Conservation (phyloP, 1,284 basidiomycete species). For the Cerrena zonata region DNA sequence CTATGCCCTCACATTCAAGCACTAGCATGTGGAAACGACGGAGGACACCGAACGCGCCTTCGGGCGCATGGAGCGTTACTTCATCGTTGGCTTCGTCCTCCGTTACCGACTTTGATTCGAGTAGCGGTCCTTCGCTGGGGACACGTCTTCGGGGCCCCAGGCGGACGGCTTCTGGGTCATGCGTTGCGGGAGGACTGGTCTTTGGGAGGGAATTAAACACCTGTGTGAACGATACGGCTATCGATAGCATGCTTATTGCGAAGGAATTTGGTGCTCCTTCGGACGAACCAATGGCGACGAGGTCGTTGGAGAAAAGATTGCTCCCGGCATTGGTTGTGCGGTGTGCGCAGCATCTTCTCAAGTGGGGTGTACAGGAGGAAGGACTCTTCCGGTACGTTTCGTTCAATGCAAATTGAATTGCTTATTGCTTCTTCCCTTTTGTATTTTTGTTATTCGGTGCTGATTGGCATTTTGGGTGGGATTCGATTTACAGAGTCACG, state of each 20-base stretch:
- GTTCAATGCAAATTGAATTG: conserved; percentile 17
- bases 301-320: conserved; percentile 45
- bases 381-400: conserved; percentile 67
- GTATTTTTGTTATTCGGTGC: conserved; percentile 1
- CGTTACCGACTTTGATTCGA: conserved; percentile 44
- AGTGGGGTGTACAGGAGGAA: conserved; percentile 79
- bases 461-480: conserved; percentile 7
- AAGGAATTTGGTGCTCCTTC: conserved; percentile 20
- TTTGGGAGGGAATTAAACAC: conserved; percentile 56
- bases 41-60: conserved; percentile 54
- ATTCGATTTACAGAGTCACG: conserved; percentile 46
- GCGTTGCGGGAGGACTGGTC: conserved; percentile 45
- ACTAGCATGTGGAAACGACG: conserved; percentile 34
- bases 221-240: conserved; percentile 60
- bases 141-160: conserved; percentile 48
- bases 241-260: conserved; percentile 24
- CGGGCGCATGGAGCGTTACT: conserved; percentile 50
- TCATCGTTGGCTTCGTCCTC: conserved; percentile 44
- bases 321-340: conserved; percentile 71
- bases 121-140: conserved; percentile 48
- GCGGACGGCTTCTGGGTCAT: conserved; percentile 30
- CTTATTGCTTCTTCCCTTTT: not conserved
- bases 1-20: conserved; percentile 16
- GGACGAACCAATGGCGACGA: conserved; percentile 14
- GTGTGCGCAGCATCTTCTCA: conserved; percentile 73